Evolutionary conservation across 2,329 filamentous ascomycete genomes (phyloP).

Genomic region (Penicillium sclerotigenum): DNA sequence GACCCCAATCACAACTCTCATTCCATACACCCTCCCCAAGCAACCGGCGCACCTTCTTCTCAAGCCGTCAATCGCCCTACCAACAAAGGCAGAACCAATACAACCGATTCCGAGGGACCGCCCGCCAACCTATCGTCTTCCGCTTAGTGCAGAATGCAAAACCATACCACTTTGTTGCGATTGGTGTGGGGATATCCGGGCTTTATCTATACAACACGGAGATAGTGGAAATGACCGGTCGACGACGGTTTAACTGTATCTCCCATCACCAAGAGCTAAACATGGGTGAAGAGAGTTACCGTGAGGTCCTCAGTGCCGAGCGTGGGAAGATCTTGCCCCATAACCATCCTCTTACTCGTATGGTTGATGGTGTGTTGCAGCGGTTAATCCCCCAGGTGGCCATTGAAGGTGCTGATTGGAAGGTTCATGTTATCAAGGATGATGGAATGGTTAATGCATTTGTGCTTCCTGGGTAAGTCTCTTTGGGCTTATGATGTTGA

Average conservation of each 20-base stretch:
- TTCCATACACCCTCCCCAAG: neutral
- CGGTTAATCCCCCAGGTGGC: conserved; percentile 54
- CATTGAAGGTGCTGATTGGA: conserved; percentile 50
- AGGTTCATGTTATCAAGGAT: conserved; percentile 57
- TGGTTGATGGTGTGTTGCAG: conserved; percentile 53
- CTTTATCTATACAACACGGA: conserved; percentile 58
- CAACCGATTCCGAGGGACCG: conserved; percentile 17
- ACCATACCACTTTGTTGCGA: conserved; percentile 30
- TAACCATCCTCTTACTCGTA: conserved; percentile 47
- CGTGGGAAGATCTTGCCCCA: conserved; percentile 49
- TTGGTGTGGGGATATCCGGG: conserved; percentile 44
- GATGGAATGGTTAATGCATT: conserved; percentile 55
- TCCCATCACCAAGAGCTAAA: conserved; percentile 45
- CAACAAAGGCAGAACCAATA: conserved; percentile 17
- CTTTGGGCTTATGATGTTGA: neutral
- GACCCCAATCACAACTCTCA: neutral
- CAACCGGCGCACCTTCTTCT: conserved; percentile 10
- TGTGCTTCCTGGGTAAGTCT: conserved; percentile 55
- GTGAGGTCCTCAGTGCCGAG: conserved; percentile 49
- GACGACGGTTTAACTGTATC: conserved; percentile 59
- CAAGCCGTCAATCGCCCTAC: conserved; percentile 2
- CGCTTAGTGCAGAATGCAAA: conserved; percentile 20
- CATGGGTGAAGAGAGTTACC: conserved; percentile 45
- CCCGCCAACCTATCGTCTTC: conserved; percentile 12
- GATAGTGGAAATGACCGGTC: conserved; percentile 54